Percentiles rank a stretch among this genome's conserved stretches.
These are phyloP conservation scores for Filobasidium floriforme DNA, from an alignment of 768 basidiomycete species.

Conservation along the genomic window DNA sequence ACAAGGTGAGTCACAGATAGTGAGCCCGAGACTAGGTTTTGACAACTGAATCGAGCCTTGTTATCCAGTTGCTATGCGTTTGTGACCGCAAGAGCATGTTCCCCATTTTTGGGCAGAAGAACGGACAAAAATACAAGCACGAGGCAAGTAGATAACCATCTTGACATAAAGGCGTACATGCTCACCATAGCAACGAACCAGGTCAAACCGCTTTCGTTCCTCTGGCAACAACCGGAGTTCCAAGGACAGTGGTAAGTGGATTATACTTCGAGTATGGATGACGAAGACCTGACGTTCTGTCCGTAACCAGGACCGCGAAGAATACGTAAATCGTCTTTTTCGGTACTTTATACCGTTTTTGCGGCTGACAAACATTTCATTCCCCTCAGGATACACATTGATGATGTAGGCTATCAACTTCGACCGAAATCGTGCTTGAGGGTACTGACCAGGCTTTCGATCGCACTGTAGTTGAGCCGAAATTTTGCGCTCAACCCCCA, in stretches of 20 bases:
- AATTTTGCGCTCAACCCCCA: conserved; percentile 82
- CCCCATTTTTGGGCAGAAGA: conserved; percentile 66
- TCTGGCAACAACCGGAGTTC: conserved; percentile 17
- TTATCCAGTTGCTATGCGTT: conserved; percentile 50
- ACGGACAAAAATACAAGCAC: conserved; percentile 68
- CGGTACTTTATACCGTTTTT: too few species aligned
- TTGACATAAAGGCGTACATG: neutral
- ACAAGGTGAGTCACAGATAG: conserved; percentile 52
- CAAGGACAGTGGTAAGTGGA: conserved; percentile 9
- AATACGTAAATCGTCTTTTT: conserved; percentile 51
- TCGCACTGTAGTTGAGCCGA: conserved; percentile 44
- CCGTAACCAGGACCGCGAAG: conserved; percentile 50
- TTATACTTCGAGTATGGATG: neutral
- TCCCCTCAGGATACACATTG: conserved; percentile 60
- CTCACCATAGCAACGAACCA: conserved; percentile 10
- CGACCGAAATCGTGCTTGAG: neutral
- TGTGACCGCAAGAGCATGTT: conserved; percentile 82
- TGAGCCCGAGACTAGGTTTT: neutral
- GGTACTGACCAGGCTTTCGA: conserved; percentile 8
- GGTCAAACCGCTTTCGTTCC: conserved; percentile 37
- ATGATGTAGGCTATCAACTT: conserved; percentile 61
- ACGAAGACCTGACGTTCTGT: neutral
- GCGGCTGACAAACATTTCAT: too few species aligned
- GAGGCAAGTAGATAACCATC: conserved; percentile 49
- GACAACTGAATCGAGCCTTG: neutral